Evolutionary conservation across 306 rosid species (phyloP).

Genomic region (Ochetophila trinervis): DNA sequence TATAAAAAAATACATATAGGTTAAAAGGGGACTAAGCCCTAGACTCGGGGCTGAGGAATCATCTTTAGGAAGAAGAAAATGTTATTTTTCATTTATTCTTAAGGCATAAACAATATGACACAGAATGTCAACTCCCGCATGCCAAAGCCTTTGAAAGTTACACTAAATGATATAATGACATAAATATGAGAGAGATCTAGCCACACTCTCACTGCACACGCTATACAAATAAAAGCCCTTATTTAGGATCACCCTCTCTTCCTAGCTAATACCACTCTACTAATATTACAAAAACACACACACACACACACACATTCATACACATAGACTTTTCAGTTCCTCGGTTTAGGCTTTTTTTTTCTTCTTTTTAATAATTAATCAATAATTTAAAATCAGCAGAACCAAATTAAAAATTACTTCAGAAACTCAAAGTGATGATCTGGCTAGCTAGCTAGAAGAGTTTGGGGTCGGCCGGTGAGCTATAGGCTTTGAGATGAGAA

Average conservation of each 20-base stretch:
- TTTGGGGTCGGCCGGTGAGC: too few relatives aligned
- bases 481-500: too few relatives aligned
- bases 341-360: too few relatives aligned
- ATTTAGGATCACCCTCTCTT: too few relatives aligned
- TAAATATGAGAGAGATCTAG: conserved; percentile 28
- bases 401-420: background rate
- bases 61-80: conserved; percentile 33
- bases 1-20: background rate
- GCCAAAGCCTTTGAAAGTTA: conserved; percentile 49
- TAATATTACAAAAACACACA: too few relatives aligned
- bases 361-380: too few relatives aligned
- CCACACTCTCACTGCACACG: conserved; percentile 27
- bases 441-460: too few relatives aligned
- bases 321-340: too few relatives aligned
- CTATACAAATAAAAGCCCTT: conserved; percentile 4
- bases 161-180: conserved; percentile 31
- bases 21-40: conserved; percentile 43
- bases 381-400: background rate
- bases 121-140: conserved; percentile 53
- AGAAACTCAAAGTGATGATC: too few relatives aligned
- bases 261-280: too few relatives aligned
- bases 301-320: too few relatives aligned
- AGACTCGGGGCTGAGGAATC: conserved; percentile 50
- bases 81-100: conserved; percentile 33
- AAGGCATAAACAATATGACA: conserved; percentile 40